Conservation (phyloP, 1,139 yeast species). For the Suhomyces yuchorum region DNA sequence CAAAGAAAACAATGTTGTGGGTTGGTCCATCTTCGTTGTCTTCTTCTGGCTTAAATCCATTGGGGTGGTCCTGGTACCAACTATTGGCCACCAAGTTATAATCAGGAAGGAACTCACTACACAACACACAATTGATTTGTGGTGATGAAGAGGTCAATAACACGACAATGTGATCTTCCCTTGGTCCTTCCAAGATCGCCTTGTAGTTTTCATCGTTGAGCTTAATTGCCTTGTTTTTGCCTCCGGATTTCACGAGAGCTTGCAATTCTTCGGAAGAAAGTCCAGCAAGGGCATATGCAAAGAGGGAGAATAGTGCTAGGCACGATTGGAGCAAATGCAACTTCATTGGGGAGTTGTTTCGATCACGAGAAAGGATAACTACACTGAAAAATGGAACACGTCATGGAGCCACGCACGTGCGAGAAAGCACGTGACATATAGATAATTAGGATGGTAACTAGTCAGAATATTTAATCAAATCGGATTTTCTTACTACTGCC, state of each 20-base stretch:
- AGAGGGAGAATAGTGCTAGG: conserved; percentile 14
- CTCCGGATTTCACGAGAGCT: conserved; percentile 21
- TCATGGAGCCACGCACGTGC: conserved; percentile 4
- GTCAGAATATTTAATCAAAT: background rate
- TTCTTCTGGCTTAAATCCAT: conserved; percentile 35
- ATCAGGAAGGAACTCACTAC: conserved; percentile 71
- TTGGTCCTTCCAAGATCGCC: conserved; percentile 60
- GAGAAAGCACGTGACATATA: background rate
- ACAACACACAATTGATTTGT: conserved; percentile 74
- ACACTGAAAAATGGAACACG: conserved; percentile 12
- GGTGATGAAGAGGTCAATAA: conserved; percentile 75
- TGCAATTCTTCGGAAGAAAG: conserved; percentile 32
- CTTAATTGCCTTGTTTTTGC: conserved; percentile 27
- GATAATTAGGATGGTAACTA: no score
- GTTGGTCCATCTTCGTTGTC: conserved; percentile 26
- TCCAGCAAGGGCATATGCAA: conserved; percentile 25
- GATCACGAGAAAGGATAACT: background rate
- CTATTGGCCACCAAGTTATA: conserved; percentile 57
- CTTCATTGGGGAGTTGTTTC: conserved; percentile 10
- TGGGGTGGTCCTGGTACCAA: conserved; percentile 53
- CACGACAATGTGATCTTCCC: conserved; percentile 68
- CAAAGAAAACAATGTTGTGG: conserved; percentile 62
- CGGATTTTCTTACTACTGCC: conserved; percentile 28
- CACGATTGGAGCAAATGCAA: conserved; percentile 13
- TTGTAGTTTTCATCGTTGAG: conserved; percentile 66